Percentiles rank a stretch among this genome's conserved stretches.
Evolutionary conservation across 306 rosid genomes (phyloP).

Genomic region (Begonia masoniana): DNA sequence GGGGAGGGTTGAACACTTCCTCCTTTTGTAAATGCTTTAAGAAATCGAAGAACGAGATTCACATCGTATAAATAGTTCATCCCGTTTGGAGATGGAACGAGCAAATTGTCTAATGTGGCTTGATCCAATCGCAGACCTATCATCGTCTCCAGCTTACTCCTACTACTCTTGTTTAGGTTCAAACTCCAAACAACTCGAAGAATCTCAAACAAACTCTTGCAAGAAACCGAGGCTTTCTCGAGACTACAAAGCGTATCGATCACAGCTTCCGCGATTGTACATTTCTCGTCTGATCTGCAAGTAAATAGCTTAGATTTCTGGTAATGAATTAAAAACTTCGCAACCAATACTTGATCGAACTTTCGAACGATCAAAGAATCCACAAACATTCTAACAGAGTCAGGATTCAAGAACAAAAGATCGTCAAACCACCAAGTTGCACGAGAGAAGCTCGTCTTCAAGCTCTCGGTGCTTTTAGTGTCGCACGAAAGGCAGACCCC

Average conservation of each 20-base stretch:
- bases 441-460: conserved; percentile 41
- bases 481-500: conserved; percentile 73
- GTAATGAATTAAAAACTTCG: conserved; percentile 64
- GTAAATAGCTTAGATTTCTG: conserved; percentile 51
- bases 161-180: conserved; percentile 40
- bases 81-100: conserved; percentile 76
- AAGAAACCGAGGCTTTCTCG: conserved; percentile 38
- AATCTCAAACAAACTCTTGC: conserved; percentile 64
- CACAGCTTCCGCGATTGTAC: conserved; percentile 42
- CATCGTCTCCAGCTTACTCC: conserved; percentile 74
- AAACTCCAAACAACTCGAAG: conserved; percentile 42
- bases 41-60: conserved; percentile 63
- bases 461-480: conserved; percentile 73
- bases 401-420: conserved; percentile 49
- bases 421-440: conserved; percentile 90
- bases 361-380: conserved; percentile 45
- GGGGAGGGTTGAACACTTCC: conserved; percentile 19
- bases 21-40: conserved; percentile 43
- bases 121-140: conserved; percentile 74
- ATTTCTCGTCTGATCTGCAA: conserved; percentile 29
- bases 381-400: conserved; percentile 35
- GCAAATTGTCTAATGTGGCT: conserved; percentile 72
- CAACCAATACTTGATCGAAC: conserved; percentile 43
- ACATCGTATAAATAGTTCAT: conserved; percentile 61
- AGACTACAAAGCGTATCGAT: conserved; percentile 41